Conservation (phyloP, 208 protist genomes). For the Tritrichomonas foetus region DNA sequence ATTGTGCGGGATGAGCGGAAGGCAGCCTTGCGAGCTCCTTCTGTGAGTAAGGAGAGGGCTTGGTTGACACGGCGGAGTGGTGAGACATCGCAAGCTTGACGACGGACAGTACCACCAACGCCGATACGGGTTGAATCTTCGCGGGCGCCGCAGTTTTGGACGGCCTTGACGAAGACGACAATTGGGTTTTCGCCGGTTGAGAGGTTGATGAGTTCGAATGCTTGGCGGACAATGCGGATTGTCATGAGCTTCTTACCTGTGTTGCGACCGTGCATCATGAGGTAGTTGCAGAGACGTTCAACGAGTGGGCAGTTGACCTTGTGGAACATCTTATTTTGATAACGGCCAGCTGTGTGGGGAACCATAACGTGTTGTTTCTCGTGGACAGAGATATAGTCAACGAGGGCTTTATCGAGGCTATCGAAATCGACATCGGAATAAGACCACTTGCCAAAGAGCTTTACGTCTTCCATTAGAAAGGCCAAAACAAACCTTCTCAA, state of each 20-base stretch:
- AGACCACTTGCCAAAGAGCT: constrained; percentile 66
- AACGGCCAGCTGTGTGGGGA: constrained; percentile 95
- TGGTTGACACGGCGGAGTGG: constrained; percentile 97
- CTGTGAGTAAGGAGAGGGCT: constrained; percentile 69
- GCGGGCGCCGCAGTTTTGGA: constrained; percentile 93
- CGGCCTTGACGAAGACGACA: constrained; percentile 86
- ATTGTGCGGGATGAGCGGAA: constrained; percentile 99
- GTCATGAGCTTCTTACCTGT: constrained; percentile 99
- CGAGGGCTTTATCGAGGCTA: constrained; percentile 63
- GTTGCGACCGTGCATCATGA: constrained; percentile 77
- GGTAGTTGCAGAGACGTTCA: constrained; percentile 67
- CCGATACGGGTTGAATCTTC: constrained; percentile 99
- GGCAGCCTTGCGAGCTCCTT: constrained; percentile 86
- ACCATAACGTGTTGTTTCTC: constrained; percentile 75
- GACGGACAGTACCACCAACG: constrained; percentile 93
- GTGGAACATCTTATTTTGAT: constrained; percentile 92
- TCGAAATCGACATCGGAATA: constrained; percentile 60
- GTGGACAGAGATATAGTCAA: constrained; percentile 92
- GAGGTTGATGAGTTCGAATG: constrained; percentile 98
- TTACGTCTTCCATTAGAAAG: constrained; percentile 55
- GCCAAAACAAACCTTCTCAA: background rate
- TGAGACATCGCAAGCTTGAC: constrained; percentile 99
- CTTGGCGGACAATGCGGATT: constrained; percentile 91
- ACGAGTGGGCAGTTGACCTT: constrained; percentile 92
- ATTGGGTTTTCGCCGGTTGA: constrained; percentile 94